phyloP scores from a whole-genome alignment of 495 filamentous ascomycete species.

The Aspergillus wentii region DNA sequence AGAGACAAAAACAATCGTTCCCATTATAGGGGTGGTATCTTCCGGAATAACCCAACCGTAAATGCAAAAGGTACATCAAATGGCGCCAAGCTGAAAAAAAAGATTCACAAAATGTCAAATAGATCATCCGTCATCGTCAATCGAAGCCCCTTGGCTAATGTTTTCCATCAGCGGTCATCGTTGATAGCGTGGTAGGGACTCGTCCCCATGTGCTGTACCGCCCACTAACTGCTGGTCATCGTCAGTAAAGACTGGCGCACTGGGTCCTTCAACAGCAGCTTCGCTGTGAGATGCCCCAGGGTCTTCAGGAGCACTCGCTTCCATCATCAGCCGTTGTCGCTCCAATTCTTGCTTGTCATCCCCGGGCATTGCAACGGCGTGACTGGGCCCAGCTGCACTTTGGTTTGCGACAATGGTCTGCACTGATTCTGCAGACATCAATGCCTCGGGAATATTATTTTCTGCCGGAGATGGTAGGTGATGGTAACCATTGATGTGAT shows the following conservation, averaged over 20 bases:
- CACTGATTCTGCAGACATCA: constrained; percentile 36
- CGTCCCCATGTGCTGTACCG: constrained; percentile 35
- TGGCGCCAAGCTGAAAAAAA: too few species aligned
- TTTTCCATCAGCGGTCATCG: too few species aligned
- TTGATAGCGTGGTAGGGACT: constrained; percentile 45
- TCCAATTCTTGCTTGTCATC: constrained; percentile 89
- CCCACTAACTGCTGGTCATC: constrained; percentile 48
- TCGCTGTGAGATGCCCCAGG: constrained; percentile 40
- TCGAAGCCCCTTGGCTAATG: too few species aligned
- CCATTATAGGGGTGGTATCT: too few species aligned
- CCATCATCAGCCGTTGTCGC: constrained; percentile 63
- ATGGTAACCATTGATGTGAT: constrained; percentile 32
- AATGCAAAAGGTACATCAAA: too few species aligned
- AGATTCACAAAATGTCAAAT: too few species aligned
- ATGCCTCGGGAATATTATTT: constrained; percentile 24
- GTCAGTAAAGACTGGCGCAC: constrained; percentile 64
- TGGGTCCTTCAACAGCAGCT: constrained; percentile 42
- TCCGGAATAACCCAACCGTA: too few species aligned
- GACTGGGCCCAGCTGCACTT: constrained; percentile 11
- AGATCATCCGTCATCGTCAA: too few species aligned
- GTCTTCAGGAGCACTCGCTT: constrained; percentile 62
- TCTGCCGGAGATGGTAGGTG: constrained; percentile 24
- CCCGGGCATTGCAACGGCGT: constrained; percentile 9
- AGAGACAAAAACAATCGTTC: too few species aligned
- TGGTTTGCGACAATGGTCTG: constrained; percentile 30